phyloP scores from a whole-genome alignment of 2,329 filamentous ascomycete genomes.

The Colletotrichum sp. region DNA sequence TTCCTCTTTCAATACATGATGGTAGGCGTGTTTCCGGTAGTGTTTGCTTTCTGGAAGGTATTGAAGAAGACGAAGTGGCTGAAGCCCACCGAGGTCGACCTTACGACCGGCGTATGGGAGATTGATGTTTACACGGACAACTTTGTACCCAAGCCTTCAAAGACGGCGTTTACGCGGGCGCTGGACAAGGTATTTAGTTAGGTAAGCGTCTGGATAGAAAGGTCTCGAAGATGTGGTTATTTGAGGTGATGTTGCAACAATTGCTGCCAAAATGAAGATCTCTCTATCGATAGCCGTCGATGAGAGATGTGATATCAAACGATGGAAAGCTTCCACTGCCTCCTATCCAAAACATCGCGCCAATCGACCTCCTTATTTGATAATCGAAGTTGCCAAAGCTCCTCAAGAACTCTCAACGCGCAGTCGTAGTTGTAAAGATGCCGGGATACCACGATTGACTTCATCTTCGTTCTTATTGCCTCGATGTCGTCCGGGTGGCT shows the following conservation, averaged over 20 bases:
- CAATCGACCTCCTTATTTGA: neutral
- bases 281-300: neutral
- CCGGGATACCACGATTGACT: neutral
- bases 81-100: neutral
- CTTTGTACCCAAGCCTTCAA: neutral
- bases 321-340: neutral
- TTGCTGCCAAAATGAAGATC: too few relatives aligned
- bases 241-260: too few relatives aligned
- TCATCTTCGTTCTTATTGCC: neutral
- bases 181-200: neutral
- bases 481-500: neutral
- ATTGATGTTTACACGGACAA: neutral
- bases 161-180: neutral
- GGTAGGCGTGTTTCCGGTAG: neutral
- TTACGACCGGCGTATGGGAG: neutral
- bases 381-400: neutral
- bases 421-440: neutral
- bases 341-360: neutral
- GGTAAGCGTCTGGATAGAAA: too few relatives aligned
- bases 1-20: neutral
- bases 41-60: neutral
- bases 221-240: too few relatives aligned
- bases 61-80: neutral
- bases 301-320: neutral
- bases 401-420: neutral